Base-by-base conservation (phyloP, 139 green algal species). In the Coelastrella sp. region DNA sequence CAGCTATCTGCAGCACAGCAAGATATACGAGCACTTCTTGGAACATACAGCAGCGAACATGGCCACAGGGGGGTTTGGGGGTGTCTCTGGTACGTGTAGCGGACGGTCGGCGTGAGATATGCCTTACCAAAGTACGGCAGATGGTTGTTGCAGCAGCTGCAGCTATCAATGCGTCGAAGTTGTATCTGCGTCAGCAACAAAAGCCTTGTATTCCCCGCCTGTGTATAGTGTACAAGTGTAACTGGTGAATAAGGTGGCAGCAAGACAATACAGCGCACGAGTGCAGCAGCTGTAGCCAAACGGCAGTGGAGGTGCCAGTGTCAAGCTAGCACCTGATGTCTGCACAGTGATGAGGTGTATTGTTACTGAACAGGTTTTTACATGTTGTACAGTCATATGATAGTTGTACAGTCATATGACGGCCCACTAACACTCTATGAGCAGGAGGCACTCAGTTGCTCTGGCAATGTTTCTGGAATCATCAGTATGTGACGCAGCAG, bases 361-460 rank as follows among this genome's bases (percentile, higher is more conserved):
- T 47, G 32, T 47, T 47, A 1, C 32, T 47, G 32, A 47, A 47
- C 32, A 47, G 32, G 32, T 47, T 47, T 47, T 47, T 47, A 0
- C 32, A 1, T 47, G 32, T 47, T 47, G 32, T 47, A 0, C 32
- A 47, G n/a, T 47, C 32, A 47, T 47, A 47, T 1, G 32, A 47
- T 47, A 16, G 93, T 83, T 86, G 95, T 97, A n/a, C 94, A 97
- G 91, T 96, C 94, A 5, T 95, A 96, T 90, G 95, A 97, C 79
- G 32, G 1, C 32, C 32, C 0, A 47, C 32, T 47, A 47, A 47
- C 32, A 47, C 32, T 47, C 32, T 47, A 47, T 47, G 32, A 47
- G 32, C 32, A 47, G 32, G 32, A 47, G 32, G 32, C 32, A 47
- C 32, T 47, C 32, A 47, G 32, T 1, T 47, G 32, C 32, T 47